Conservation (phyloP, 2,329 filamentous ascomycete genomes). For the Cladosporium sp. region DNA sequence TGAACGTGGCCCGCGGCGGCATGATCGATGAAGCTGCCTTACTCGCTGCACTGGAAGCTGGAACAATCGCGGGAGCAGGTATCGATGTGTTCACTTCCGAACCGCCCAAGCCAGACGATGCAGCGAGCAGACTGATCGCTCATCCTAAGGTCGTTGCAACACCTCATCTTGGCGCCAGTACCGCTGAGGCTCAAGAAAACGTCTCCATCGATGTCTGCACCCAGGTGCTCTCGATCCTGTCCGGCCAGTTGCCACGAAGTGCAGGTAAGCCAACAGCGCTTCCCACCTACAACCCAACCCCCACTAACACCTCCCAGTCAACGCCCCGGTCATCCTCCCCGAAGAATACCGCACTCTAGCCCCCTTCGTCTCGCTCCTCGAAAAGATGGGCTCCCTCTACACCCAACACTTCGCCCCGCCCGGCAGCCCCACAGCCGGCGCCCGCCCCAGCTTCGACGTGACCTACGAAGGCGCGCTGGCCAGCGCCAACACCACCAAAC, state of each 20-base stretch:
- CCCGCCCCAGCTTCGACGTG: constrained; percentile 64
- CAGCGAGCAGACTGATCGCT: constrained; percentile 56
- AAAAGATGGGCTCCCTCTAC: constrained; percentile 73
- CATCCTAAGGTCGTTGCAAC: constrained; percentile 71
- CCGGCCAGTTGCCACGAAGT: constrained; percentile 62
- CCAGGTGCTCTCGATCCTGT: constrained; percentile 68
- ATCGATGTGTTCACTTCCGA: constrained; percentile 76
- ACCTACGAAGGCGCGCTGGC: constrained; percentile 72
- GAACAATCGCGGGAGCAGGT: constrained; percentile 68
- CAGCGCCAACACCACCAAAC: constrained; percentile 65
- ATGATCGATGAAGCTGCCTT: constrained; percentile 73
- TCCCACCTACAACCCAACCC: neutral
- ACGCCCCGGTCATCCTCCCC: constrained; percentile 72
- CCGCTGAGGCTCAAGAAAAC: constrained; percentile 77
- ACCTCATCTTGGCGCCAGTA: constrained; percentile 73
- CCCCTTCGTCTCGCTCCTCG: constrained; percentile 68
- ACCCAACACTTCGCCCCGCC: constrained; percentile 62
- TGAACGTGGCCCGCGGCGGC: constrained; percentile 68
- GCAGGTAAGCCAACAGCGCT: neutral
- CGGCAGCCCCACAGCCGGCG: constrained; percentile 24
- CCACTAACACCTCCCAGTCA: constrained; percentile 55
- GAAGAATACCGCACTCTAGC: constrained; percentile 74
- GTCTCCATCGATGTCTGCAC: constrained; percentile 77
- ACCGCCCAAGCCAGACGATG: constrained; percentile 55
- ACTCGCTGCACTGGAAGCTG: constrained; percentile 61